Base-by-base conservation (phyloP, 257 asterid species). In the Cordia subcordata region DNA sequence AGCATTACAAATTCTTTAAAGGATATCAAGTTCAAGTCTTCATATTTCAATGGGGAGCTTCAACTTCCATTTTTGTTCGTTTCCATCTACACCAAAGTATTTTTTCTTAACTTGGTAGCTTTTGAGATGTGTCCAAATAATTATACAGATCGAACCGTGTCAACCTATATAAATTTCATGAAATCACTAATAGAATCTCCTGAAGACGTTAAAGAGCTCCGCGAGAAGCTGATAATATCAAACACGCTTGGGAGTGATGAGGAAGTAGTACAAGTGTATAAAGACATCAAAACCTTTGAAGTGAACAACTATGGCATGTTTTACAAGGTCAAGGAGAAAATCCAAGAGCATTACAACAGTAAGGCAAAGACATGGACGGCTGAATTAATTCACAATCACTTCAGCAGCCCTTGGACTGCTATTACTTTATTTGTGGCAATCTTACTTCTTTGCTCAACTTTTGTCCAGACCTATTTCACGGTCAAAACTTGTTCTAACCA, bases 171-270 rank as follows among this genome's bases (percentile, higher is more conserved):
- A 11, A 68, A 51, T 23, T 52, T 79, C 65, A 72, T 79, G 69
- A 76, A 72, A 57, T 72, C 80, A 13, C 64, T 67, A 4, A 47
- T 79, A 0, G 65, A 60, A 11, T 22, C 44, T 10, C 61, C 74
- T 0, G 53, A 58, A 13, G 85, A 73, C 18, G 83, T 68, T 18
- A 73, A 60, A 22, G 82, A 76, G 51, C 49, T 73, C 54, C 51
- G 82, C 13, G 71, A 69, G 16, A 23, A 45, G 49, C 50, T 23
- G 20, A 70, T 79, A 3, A 20, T 75, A 19, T 23, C 40, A 37
- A 64, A 70, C 55, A 51, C 10, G 14, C 63, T 79, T 0, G 68
- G 75, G 0, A 61, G 69, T 35, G 78, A 79, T 55, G 75, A 75
- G 32, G 57, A 72, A 11, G 67, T 73, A 2, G 47, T 65, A 13